Base-by-base conservation (phyloP, 768 basidiomycete species). In the Russula abietina region DNA sequence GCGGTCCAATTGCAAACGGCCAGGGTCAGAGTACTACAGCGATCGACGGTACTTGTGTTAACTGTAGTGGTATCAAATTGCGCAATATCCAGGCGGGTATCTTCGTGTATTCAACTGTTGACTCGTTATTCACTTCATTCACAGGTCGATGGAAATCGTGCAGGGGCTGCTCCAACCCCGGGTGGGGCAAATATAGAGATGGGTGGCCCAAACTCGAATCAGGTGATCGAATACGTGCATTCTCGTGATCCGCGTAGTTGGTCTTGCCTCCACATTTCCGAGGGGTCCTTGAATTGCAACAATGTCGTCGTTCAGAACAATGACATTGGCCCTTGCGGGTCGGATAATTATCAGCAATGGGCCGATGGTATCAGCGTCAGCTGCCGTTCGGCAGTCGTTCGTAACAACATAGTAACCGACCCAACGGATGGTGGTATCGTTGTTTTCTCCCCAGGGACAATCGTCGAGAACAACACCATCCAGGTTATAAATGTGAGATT, bases 181-280 rank as follows among this genome's bases (percentile, higher is more conserved):
- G 89, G 89, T 8, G 88, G 87, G 0, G 91, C 81, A 24, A 91
- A 91, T 68, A 90, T 93, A 57, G 91, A 93, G 74, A 86, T 93
- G 79, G 91, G 92, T 6, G 92, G 91, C 10, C 68, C 78, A n/a
- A 92, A 88, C 65, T 75, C 82, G 3, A 76, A 80, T 68, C 91
- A 94, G 71, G 67, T 91, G 39, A 77, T 94, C 58, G 89, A 93
- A 75, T 84, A 83, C 64, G 90, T 93, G 12, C 82, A 78, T 65
- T 86, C 88, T 7, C 88, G 75, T 69, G 84, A 93, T 72, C 88
- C 90, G 2, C 80, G 91, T 55, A 76, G 88, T 63, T 93, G 92
- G 91, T 83, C 88, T 7, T 92, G 91, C 71, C 77, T 94, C 43
- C 92, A 94, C 69, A 70, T 93, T 39, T 76, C 79, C 0, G 86